Evolutionary conservation across 1,284 basidiomycete species (phyloP).

Genomic region (Ceratobasidium sp.): DNA sequence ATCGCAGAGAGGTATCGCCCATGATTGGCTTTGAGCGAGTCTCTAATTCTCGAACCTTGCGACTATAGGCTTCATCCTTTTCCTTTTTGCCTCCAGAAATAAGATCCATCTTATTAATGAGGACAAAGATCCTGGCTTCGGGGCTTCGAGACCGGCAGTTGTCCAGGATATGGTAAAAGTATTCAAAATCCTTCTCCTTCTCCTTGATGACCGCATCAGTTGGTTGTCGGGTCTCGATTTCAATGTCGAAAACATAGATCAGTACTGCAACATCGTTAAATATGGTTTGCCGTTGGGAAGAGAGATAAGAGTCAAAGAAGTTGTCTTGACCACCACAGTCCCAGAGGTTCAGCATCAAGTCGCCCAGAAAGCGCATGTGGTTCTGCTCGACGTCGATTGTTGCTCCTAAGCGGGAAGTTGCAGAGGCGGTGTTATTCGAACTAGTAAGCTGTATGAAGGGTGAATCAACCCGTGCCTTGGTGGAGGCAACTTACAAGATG

Average conservation of each 20-base stretch:
- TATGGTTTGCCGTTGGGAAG: constrained; percentile 86
- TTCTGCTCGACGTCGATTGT: constrained; percentile 99
- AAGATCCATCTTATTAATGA: constrained; percentile 96
- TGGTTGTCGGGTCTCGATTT: constrained; percentile 48
- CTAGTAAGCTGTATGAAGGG: constrained; percentile 52
- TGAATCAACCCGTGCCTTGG: constrained; percentile 9
- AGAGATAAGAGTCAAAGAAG: constrained; percentile 96
- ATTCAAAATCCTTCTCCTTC: constrained; percentile 76
- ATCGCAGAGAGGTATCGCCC: constrained; percentile 61
- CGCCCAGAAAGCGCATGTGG: constrained; percentile 94
- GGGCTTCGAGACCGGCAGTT: constrained; percentile 78
- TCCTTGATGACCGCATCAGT: constrained; percentile 56
- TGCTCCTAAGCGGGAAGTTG: constrained; percentile 90
- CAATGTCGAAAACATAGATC: constrained; percentile 98
- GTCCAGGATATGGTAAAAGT: constrained; percentile 85
- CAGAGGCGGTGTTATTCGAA: constrained; percentile 89
- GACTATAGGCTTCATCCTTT: constrained; percentile 37
- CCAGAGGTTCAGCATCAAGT: constrained; percentile 94
- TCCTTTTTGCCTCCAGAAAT: constrained; percentile 45
- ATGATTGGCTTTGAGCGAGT: constrained; percentile 51
- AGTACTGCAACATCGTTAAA: constrained; percentile 96
- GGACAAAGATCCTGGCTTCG: constrained; percentile 85
- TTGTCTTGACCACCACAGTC: constrained; percentile 98
- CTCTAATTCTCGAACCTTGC: constrained; percentile 41
- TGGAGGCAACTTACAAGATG: constrained; percentile 80